Conservation (phyloP, 257 asterid genomes). For the Nicotiana otophora region DNA sequence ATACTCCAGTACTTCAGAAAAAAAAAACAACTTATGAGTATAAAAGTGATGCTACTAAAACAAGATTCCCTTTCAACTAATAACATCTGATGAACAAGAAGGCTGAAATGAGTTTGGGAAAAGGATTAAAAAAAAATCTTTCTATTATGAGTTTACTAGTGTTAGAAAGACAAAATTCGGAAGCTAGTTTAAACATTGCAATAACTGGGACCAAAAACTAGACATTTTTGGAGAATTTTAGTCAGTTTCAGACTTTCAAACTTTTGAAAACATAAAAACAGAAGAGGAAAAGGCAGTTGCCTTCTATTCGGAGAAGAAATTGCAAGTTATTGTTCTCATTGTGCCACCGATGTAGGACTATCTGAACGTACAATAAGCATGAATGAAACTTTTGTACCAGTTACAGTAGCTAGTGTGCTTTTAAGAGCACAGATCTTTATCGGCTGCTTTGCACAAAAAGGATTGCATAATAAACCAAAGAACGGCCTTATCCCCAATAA, state of each 20-base stretch:
- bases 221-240: not conserved
- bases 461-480: not conserved
- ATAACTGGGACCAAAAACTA: not conserved
- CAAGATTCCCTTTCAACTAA: not conserved
- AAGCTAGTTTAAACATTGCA: not conserved
- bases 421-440: not conserved
- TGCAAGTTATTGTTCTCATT: not conserved
- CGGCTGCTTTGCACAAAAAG: not conserved
- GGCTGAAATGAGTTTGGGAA: not conserved
- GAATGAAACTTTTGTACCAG: not conserved
- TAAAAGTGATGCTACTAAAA: not conserved
- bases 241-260: not conserved
- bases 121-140: not conserved
- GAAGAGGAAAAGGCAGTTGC: not conserved
- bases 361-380: not conserved
- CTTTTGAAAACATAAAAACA: not conserved
- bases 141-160: not conserved
- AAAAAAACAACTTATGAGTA: not conserved
- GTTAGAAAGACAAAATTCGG: not conserved
- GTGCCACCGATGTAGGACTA: not conserved
- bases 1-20: not conserved
- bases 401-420: not conserved
- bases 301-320: conserved; percentile 1
- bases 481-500: not conserved
- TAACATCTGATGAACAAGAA: not conserved